A percentile compares a stretch with the other conserved stretches of the same genome.
Conservation (phyloP, 805 yeast genomes). For the Lipomyces yamadae region DNA sequence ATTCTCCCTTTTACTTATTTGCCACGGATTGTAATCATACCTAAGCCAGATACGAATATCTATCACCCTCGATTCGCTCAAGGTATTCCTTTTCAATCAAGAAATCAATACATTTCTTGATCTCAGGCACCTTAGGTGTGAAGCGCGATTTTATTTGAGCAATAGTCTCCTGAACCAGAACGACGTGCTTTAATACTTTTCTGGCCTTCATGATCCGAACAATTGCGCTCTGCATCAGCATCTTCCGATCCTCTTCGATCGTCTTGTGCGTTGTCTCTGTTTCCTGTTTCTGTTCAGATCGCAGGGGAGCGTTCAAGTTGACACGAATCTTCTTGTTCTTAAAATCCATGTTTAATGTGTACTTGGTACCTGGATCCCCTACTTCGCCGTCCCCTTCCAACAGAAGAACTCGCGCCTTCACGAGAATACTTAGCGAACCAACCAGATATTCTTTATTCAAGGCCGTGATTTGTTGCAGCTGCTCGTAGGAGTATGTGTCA, state of each 20-base stretch:
- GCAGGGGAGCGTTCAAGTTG: constrained; percentile 66
- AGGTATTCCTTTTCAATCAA: constrained; percentile 86
- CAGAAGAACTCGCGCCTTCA: constrained; percentile 73
- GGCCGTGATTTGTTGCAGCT: constrained; percentile 70
- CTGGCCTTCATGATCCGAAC: constrained; percentile 97
- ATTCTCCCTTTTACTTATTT: not conserved
- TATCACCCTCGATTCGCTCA: constrained; percentile 71
- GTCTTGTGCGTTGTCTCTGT: constrained; percentile 76
- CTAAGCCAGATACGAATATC: constrained; percentile 81
- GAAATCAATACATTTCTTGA: constrained; percentile 82
- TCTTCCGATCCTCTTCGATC: constrained; percentile 82
- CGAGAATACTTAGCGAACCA: constrained; percentile 77
- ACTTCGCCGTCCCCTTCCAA: constrained; percentile 58
- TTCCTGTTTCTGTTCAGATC: constrained; percentile 67
- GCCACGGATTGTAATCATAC: not conserved
- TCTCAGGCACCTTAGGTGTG: constrained; percentile 81
- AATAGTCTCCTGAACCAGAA: constrained; percentile 83
- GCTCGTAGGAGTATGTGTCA: constrained; percentile 62
- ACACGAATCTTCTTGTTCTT: constrained; percentile 82
- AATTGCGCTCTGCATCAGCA: constrained; percentile 87
- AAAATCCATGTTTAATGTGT: constrained; percentile 77
- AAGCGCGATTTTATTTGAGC: constrained; percentile 83
- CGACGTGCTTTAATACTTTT: constrained; percentile 75
- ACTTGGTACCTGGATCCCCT: constrained; percentile 64
- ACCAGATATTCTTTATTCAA: constrained; percentile 68